phyloP scores from a whole-genome alignment of 495 filamentous ascomycete species.

The Astrocystis sublimbata region DNA sequence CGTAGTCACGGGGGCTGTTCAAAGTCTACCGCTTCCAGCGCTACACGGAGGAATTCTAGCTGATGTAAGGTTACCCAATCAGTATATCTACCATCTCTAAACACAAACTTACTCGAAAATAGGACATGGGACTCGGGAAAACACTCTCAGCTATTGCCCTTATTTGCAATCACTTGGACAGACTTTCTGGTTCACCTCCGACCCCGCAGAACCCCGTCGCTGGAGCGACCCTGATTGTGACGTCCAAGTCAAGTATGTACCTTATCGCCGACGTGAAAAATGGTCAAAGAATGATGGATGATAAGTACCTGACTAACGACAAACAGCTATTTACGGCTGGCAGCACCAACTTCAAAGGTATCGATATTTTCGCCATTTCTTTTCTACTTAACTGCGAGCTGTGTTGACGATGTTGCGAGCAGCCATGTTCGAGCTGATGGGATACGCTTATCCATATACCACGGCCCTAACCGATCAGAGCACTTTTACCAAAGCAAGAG shows the following conservation, averaged over 20 bases:
- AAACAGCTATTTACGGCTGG: not conserved
- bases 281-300: not conserved
- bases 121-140: conserved; percentile 42
- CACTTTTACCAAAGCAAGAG: not conserved
- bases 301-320: not conserved
- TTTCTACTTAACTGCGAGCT: not conserved
- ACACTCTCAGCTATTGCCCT: conserved; percentile 28
- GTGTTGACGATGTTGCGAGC: not conserved
- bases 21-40: not conserved
- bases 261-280: no score
- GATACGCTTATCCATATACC: not conserved
- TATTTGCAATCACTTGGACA: conserved; percentile 28
- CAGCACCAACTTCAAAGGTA: not conserved
- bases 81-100: no score
- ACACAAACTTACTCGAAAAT: not conserved
- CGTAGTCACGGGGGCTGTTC: not conserved
- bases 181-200: not conserved
- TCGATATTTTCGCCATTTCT: no score
- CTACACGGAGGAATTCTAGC: not conserved
- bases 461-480: not conserved
- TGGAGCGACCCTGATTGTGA: not conserved
- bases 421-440: not conserved
- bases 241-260: not conserved
- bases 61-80: not conserved
- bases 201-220: not conserved